Base-by-base conservation (phyloP, 805 yeast genomes). In the Kregervanrija delftensis region DNA sequence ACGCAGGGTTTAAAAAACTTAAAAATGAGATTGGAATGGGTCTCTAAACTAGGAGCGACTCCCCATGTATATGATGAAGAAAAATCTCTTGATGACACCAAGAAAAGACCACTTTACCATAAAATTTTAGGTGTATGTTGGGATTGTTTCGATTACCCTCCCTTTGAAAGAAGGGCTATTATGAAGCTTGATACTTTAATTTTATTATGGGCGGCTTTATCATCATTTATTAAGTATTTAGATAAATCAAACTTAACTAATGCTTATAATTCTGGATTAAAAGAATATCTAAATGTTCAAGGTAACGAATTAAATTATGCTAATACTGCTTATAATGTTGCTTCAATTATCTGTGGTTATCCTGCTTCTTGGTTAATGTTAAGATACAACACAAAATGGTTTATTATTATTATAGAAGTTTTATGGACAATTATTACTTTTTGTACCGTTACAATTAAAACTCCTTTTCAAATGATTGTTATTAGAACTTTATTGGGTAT, bases 201-300 rank as follows among this genome's bases (percentile, higher is more conserved):
- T 8, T 39, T 54, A 8, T 36, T 52, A 9, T 54, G 52, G 34
- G 35, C 50, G 5, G 65, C 72, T 49, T 57, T 69, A 32, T 53
- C 67, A 2, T 71, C 70, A 49, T 70, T 72, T 67, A 69, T 71
- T 46, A 80, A 79, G 50, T 80, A 77, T 56, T 67, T 81, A 32
- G 86, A 80, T 58, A 67, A 81, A 52, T 66, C 75, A 11, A 79
- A 78, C 44, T 60, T 77, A 36, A 63, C 73, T 31, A 73, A 75
- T 53, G 85, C 86, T 3, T 81, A 80, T 55, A 81, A 79, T n/a
- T 70, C 79, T 9, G 86, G 86, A 9, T 76, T 81, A 83, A 71
- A 76, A 51, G 78, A 77, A 45, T 84, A 35, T 8, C 36, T 57
- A 30, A 46, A 49, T 3, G 41, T 58, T 12, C 39, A 50, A 3